A percentile compares a stretch with the other conserved stretches of the same genome.
phyloP scores from a whole-genome alignment of 495 filamentous ascomycete genomes.

The Penicillium tannophilum region DNA sequence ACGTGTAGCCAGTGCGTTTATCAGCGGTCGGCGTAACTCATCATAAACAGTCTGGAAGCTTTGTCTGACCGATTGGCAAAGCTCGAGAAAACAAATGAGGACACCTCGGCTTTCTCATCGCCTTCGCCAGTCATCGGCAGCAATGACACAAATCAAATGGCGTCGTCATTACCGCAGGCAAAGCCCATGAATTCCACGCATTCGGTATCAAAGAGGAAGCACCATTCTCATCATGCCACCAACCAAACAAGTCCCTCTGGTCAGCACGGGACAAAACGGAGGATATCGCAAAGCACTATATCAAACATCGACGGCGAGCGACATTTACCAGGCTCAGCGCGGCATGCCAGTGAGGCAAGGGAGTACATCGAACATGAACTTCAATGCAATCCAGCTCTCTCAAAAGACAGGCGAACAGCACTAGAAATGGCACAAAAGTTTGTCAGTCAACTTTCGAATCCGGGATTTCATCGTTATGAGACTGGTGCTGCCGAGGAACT shows the following conservation, averaged over 20 bases:
- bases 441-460: constrained; percentile 27
- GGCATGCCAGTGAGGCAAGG: constrained; percentile 29
- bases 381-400: constrained; percentile 32
- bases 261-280: constrained; percentile 13
- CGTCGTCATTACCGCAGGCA: constrained; percentile 15
- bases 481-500: constrained; percentile 12
- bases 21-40: not conserved
- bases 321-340: constrained; percentile 26
- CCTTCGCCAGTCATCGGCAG: constrained; percentile 10
- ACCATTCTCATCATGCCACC: not conserved
- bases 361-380: constrained; percentile 34
- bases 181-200: not conserved
- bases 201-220: constrained; percentile 14
- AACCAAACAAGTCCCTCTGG: constrained; percentile 1
- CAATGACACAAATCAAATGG: constrained; percentile 6
- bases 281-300: constrained; percentile 15
- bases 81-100: constrained; percentile 20
- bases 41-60: constrained; percentile 19
- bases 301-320: constrained; percentile 14
- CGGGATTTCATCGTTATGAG: constrained; percentile 21
- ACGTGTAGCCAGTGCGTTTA: not conserved
- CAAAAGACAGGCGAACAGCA: constrained; percentile 27
- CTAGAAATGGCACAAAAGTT: constrained; percentile 29
- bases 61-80: constrained; percentile 26
- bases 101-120: constrained; percentile 12